Percentiles rank a stretch among this genome's conserved stretches.
These are phyloP conservation scores for Exophiala calicioides DNA, from an alignment of 2,329 filamentous ascomycete species.

Conservation along the genomic window DNA sequence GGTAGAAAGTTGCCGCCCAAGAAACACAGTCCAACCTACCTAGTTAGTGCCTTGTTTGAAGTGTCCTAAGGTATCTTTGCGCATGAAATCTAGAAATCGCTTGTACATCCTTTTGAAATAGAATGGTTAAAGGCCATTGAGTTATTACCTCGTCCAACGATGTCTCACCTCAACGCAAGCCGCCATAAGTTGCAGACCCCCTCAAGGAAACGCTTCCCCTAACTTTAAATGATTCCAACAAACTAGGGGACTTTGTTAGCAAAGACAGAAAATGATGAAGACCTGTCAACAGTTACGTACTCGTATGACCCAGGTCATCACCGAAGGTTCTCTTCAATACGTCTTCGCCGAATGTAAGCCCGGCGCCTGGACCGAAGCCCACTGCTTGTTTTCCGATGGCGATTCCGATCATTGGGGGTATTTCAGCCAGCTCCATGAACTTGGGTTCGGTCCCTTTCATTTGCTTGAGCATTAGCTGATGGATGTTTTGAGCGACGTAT, in stretches of 20 bases:
- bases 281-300: no score
- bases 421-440: constrained; percentile 54
- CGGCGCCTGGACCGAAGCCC: constrained; percentile 59
- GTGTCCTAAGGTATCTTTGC: no score
- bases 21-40: no score
- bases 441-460: constrained; percentile 42
- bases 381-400: constrained; percentile 71
- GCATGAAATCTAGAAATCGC: no score
- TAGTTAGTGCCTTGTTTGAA: no score
- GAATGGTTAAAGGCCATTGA: no score
- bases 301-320: constrained; percentile 65
- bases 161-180: no score
- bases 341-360: constrained; percentile 62
- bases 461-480: constrained; percentile 58
- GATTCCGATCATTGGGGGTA: constrained; percentile 68
- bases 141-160: no score
- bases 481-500: constrained; percentile 65
- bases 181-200: no score
- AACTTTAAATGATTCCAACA: constrained; percentile 7
- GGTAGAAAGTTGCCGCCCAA: no score
- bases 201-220: no score
- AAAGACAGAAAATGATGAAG: background rate
- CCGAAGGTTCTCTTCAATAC: constrained; percentile 66
- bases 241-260: background rate
- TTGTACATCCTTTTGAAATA: no score